Evolutionary conservation across 441 rosid species (phyloP), one percentile per base, ranked within the genome.

Genomic region (Populus hybrid): DNA sequence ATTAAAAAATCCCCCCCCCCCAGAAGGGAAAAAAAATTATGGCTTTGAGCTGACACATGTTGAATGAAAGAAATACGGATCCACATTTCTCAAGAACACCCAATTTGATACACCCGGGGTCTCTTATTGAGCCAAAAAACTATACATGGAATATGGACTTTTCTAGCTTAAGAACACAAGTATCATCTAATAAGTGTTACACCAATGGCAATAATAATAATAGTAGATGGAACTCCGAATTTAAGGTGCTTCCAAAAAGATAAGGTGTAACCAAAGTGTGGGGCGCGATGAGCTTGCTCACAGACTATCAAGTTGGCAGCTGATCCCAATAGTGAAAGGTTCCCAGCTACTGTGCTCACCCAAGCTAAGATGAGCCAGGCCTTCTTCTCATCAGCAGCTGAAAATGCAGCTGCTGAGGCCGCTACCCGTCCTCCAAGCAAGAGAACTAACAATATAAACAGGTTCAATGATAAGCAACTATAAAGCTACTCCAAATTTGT

Each of bases 241-340:
- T 88, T 89, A 19, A 94, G 78, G 77, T 94, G 98, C 59, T 81
- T 90, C 85, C 88, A 90, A 78, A 93, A 93, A 28, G 94, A 82
- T 14, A 92, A 82, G 9, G 82, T 86, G 88, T 88, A 90, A 0
- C 88, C 90, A 16, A 88, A 76, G 28, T 79, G 75, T 11, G 88
- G 88, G 69, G 91, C 85, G 9, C 90, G 81, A 14, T 87, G 85
- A 76, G 99, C 98, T 88, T 92, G 96, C 79, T 95, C 99, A 21
- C 99, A 90, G 40, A 93, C 95, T 59, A 93, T 93, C 88, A 93
- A 79, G 83, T 93, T 95, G 7, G 97, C 97, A 0, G 98, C 94
- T 24, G 94, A 92, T 4, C 96, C 98, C 28, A 91, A 64, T 34
- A 93, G 86, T 0, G 98, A 86, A 57, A 93, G 83, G 86, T 93